phyloP scores from a whole-genome alignment of 208 protist genomes.

The Acanthamoeba royreba region DNA sequence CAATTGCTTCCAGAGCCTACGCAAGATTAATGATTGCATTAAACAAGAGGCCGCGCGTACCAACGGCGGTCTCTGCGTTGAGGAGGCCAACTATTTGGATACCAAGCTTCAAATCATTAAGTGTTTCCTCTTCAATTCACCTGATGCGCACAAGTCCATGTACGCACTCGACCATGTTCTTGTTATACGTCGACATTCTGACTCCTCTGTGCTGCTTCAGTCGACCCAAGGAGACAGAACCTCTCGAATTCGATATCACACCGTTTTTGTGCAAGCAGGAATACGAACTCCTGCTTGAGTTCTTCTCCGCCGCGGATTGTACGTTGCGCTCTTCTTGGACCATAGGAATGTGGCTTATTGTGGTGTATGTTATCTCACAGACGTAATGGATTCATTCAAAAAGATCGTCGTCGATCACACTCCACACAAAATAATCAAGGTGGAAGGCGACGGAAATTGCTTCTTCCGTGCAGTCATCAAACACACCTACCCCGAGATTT shows the following conservation, averaged over 20 bases:
- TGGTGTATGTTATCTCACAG: no score
- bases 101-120: conserved; percentile 23
- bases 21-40: neutral
- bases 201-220: no score
- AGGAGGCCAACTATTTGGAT: neutral
- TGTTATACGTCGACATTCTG: no score
- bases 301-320: conserved; percentile 5
- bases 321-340: no score
- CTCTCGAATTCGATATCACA: neutral
- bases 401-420: neutral
- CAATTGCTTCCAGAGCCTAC: conserved; percentile 19
- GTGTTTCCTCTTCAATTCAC: conserved; percentile 6
- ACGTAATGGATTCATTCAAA: conserved; percentile 32
- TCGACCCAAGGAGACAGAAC: neutral
- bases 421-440: neutral
- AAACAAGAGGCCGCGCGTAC: neutral
- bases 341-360: no score
- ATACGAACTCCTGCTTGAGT: neutral
- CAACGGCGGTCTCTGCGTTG: neutral
- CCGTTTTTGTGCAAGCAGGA: conserved; percentile 13
- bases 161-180: neutral
- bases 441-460: conserved; percentile 31
- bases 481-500: neutral
- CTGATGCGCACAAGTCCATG: neutral
- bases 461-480: conserved; percentile 5